phyloP scores from a whole-genome alignment of 768 basidiomycete genomes.

The Pleurotus sapidus region DNA sequence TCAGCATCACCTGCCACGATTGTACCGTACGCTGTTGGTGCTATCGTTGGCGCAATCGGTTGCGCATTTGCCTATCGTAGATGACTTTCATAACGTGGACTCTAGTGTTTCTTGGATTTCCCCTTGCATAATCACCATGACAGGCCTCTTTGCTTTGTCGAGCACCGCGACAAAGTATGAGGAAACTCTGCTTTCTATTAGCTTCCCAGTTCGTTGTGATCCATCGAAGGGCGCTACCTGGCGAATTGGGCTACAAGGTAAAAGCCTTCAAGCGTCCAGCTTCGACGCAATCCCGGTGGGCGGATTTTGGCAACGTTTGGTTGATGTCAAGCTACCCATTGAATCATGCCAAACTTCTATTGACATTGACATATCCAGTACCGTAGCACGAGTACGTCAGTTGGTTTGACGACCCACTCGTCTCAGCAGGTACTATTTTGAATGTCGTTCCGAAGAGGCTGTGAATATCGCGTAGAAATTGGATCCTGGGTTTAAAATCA shows the following conservation, averaged over 20 bases:
- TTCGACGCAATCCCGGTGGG: too few species aligned
- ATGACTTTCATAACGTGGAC: background rate
- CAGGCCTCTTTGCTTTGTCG: too few species aligned
- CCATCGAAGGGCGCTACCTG: too few species aligned
- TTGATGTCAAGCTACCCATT: background rate
- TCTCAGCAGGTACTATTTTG: constrained; percentile 73
- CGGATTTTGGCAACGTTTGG: too few species aligned
- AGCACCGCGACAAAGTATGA: too few species aligned
- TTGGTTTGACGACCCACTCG: constrained; percentile 50
- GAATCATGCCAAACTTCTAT: constrained; percentile 64
- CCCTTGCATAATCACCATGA: background rate
- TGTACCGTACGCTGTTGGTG: constrained; percentile 2
- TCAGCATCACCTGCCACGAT: background rate
- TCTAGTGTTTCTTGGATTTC: background rate
- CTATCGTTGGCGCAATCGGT: background rate
- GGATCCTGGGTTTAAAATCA: constrained; percentile 55
- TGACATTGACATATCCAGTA: constrained; percentile 87
- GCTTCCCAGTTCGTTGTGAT: too few species aligned
- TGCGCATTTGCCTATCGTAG: constrained; percentile 2
- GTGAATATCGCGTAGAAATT: constrained; percentile 83
- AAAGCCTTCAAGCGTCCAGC: too few species aligned
- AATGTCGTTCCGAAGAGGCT: constrained; percentile 89
- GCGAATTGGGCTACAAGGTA: too few species aligned
- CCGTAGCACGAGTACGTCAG: constrained; percentile 90
- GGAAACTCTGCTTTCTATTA: too few species aligned